Conservation (phyloP, 495 filamentous ascomycete species). For the Evernia prunastri region DNA sequence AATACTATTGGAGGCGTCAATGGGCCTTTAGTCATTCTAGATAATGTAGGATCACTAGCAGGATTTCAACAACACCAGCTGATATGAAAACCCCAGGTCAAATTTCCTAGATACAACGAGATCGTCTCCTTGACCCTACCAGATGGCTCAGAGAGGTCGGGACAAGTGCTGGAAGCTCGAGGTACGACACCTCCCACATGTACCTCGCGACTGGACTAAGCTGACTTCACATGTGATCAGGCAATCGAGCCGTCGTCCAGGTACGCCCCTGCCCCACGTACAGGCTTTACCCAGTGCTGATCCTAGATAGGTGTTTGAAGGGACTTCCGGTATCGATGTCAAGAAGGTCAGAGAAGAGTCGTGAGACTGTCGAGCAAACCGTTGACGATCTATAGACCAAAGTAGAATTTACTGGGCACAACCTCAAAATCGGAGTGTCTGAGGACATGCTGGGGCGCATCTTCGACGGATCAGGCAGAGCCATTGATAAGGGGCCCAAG, state of each 20-base stretch:
- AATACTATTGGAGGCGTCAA: conserved; percentile 99
- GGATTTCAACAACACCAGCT: not conserved
- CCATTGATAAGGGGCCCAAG: conserved; percentile 98
- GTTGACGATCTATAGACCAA: conserved; percentile 57
- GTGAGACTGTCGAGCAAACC: not conserved
- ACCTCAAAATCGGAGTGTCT: conserved; percentile 94
- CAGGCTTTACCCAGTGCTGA: not conserved
- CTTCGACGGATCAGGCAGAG: conserved; percentile 94
- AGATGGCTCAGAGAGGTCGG: conserved; percentile 88
- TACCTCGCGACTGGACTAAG: not conserved
- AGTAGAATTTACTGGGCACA: conserved; percentile 95
- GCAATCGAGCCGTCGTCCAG: conserved; percentile 87
- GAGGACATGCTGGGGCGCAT: conserved; percentile 99
- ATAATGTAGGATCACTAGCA: conserved; percentile 56
- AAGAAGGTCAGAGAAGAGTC: conserved; percentile 65
- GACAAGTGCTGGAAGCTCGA: conserved; percentile 95
- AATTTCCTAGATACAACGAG: conserved; percentile 95
- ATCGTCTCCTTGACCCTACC: conserved; percentile 94
- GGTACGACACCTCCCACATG: conserved; percentile 45
- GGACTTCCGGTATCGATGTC: conserved; percentile 93
- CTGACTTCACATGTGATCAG: conserved; percentile 37
- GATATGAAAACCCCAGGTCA: conserved; percentile 54
- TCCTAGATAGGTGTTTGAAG: conserved; percentile 83
- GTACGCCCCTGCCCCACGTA: conserved; percentile 37
- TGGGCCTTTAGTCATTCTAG: conserved; percentile 92